These are phyloP conservation scores for Vigna nakashimae DNA, from an alignment of 306 rosid species.

Conservation along the genomic window DNA sequence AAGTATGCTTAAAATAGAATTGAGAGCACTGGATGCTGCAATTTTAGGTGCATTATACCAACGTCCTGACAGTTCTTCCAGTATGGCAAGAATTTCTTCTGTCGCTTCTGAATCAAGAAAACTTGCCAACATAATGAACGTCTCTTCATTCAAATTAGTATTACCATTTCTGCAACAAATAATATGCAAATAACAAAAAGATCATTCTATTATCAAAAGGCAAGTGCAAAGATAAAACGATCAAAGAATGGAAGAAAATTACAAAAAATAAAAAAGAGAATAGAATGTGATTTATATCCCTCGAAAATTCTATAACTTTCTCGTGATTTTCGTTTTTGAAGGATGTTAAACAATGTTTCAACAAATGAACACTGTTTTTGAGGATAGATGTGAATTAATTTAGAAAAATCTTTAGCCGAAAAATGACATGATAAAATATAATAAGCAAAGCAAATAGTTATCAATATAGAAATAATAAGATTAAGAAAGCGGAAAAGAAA, in stretches of 20 bases:
- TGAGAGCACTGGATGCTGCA: slow-evolving; percentile 61
- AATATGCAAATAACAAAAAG: not conserved
- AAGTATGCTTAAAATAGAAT: slow-evolving; percentile 57
- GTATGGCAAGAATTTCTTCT: slow-evolving; percentile 67
- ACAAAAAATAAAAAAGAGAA: too few species aligned
- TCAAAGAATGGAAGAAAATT: slow-evolving; percentile 13
- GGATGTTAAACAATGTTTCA: not conserved
- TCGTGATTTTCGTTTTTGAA: not conserved
- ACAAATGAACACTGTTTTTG: not conserved
- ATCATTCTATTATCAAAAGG: slow-evolving; percentile 18
- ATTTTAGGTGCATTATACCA: slow-evolving; percentile 50
- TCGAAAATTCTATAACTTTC: too few species aligned
- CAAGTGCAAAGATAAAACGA: slow-evolving; percentile 23
- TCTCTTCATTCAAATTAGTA: slow-evolving; percentile 54
- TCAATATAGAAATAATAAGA: not conserved
- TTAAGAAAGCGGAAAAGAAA: slow-evolving; percentile 23
- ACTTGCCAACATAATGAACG: slow-evolving; percentile 55
- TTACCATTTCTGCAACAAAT: slow-evolving; percentile 59
- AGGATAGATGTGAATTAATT: slow-evolving; percentile 29
- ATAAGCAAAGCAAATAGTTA: not conserved
- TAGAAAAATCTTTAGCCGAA: slow-evolving; percentile 2
- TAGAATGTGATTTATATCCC: too few species aligned
- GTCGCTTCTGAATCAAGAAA: slow-evolving; percentile 66
- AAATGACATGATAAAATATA: not conserved
- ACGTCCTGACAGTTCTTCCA: slow-evolving; percentile 73